Conservation (phyloP, 2,329 filamentous ascomycete genomes). For the Cladorrhinum sp. region DNA sequence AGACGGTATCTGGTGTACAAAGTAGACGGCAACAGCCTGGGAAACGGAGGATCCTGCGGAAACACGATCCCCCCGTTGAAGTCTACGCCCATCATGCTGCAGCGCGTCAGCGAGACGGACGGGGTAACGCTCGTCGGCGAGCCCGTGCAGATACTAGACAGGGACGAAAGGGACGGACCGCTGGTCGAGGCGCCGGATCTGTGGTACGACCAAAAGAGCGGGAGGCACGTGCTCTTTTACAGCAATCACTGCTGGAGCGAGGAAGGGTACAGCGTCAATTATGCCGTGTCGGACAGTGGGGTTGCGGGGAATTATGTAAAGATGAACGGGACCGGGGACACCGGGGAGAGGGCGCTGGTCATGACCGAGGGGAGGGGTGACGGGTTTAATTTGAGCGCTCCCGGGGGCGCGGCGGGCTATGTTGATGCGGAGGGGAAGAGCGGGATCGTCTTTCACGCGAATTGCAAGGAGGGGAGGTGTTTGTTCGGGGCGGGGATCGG, state of each 20-base stretch:
- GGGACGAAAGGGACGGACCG: slow-evolving; percentile 45
- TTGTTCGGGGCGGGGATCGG: slow-evolving; percentile 20
- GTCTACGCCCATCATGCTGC: slow-evolving; percentile 56
- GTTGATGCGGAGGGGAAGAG: slow-evolving; percentile 3
- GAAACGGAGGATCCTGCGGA: slow-evolving; percentile 42
- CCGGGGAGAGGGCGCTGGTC: slow-evolving; percentile 19
- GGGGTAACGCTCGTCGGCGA: slow-evolving; percentile 53
- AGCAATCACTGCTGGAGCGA: slow-evolving; percentile 58
- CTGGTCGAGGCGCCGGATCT: slow-evolving; percentile 61
- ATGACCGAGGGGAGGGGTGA: slow-evolving; percentile 32
- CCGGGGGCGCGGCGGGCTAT: slow-evolving; percentile 36
- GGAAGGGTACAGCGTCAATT: slow-evolving; percentile 56
- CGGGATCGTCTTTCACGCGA: slow-evolving; percentile 24
- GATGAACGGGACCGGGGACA: slow-evolving; percentile 25
- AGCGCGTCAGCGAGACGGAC: slow-evolving; percentile 44
- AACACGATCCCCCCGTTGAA: slow-evolving; percentile 41
- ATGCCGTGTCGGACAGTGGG: slow-evolving; percentile 44
- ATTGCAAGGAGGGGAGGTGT: slow-evolving; percentile 24
- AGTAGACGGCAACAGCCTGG: slow-evolving; percentile 59
- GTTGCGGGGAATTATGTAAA: slow-evolving; percentile 38
- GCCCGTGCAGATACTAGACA: slow-evolving; percentile 46
- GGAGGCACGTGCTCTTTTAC: slow-evolving; percentile 60
- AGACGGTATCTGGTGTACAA: slow-evolving; percentile 62
- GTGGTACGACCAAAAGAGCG: slow-evolving; percentile 33
- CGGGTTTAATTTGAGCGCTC: slow-evolving; percentile 35